Evolutionary conservation across 176 grass and related monocot genomes (phyloP), one percentile per base, ranked within the genome.

Genomic region (Puccinellia tenuiflora): DNA sequence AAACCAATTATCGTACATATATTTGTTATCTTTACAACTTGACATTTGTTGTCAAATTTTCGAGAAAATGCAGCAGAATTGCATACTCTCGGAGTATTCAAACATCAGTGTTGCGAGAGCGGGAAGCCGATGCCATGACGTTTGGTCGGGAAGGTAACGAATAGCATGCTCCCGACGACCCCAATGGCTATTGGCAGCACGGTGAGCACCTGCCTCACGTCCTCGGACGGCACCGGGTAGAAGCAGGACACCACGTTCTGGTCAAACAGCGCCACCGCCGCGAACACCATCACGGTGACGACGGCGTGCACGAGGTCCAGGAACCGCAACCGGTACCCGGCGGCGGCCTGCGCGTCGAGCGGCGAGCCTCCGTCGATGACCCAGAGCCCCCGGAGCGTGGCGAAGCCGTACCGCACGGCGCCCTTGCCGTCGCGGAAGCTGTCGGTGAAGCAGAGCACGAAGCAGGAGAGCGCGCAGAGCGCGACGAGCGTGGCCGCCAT

Each of bases 101-200:
- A 62, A 31, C 6, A 66, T 88, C 6, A 97, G 33, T 75, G 88
- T 26, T 74, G 33, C 0, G 90, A 91, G 15, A 95, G 88, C 0
- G 92, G 96, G 47, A 95, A 95, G 31, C 92, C 96, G 50, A 98
- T 98, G 48, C 92, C 92, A 24, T 98, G 90, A 17, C 96, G 92
- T 1, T 89, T 93, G 48, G 92, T 95, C 0, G 92, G 96, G 74
- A 98, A 95, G 16, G 73, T 83, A 5, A 98, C 87, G 65, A 98
- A 98, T 9, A 95, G 64, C 84, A 89, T 88, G 84, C 96, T 95
- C 53, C 92, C 80, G 30, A 89, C 25, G 1, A 95, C 90, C 45
- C 96, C 92, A 13, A 95, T 93, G 55, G 84, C 89, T 50, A 98
- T 66, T 0, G 96, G 92, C 71, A 98, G 33, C 73, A 78, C 86